These are phyloP conservation scores for Prillingera fragicola DNA, from an alignment of 1,284 basidiomycete genomes.

Conservation along the genomic window DNA sequence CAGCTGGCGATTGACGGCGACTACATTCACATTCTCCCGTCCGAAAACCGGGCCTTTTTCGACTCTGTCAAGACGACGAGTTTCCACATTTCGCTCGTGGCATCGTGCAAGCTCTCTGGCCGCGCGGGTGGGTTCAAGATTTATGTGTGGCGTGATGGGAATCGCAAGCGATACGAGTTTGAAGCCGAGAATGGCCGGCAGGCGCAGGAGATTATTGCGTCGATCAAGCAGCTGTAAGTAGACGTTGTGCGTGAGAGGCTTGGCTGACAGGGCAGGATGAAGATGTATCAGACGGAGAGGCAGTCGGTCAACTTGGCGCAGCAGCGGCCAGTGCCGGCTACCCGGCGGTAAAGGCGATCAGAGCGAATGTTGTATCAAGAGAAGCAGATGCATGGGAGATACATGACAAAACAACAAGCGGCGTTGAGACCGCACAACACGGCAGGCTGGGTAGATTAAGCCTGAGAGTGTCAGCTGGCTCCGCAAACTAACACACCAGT, in stretches of 20 bases:
- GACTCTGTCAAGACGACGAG: slow-evolving; percentile 83
- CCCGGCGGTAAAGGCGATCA: not conserved
- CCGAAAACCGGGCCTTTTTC: slow-evolving; percentile 73
- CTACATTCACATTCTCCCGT: slow-evolving; percentile 91
- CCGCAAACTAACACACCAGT: not conserved
- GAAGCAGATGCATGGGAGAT: not conserved
- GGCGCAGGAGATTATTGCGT: slow-evolving; percentile 52
- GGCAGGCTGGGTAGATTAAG: not conserved
- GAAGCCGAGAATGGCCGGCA: slow-evolving; percentile 82
- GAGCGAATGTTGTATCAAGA: slow-evolving; percentile 9
- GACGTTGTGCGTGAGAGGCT: not conserved
- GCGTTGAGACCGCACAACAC: not conserved
- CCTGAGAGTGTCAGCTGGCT: not conserved
- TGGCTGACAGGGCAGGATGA: slow-evolving; percentile 26
- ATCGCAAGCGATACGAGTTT: slow-evolving; percentile 89
- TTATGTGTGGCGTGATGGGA: slow-evolving; percentile 62
- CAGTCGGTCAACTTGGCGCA: slow-evolving; percentile 11
- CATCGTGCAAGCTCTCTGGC: slow-evolving; percentile 73
- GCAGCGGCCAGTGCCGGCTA: slow-evolving; percentile 16
- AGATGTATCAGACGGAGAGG: slow-evolving; percentile 30
- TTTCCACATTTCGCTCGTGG: slow-evolving; percentile 84
- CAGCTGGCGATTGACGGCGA: slow-evolving; percentile 90
- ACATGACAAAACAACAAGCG: not conserved
- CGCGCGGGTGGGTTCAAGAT: slow-evolving; percentile 83
- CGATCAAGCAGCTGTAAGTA: slow-evolving; percentile 38